Percentiles rank a stretch among this genome's conserved stretches.
These are phyloP conservation scores for Nissolia schottii DNA, from an alignment of 306 rosid genomes.

Conservation along the genomic window DNA sequence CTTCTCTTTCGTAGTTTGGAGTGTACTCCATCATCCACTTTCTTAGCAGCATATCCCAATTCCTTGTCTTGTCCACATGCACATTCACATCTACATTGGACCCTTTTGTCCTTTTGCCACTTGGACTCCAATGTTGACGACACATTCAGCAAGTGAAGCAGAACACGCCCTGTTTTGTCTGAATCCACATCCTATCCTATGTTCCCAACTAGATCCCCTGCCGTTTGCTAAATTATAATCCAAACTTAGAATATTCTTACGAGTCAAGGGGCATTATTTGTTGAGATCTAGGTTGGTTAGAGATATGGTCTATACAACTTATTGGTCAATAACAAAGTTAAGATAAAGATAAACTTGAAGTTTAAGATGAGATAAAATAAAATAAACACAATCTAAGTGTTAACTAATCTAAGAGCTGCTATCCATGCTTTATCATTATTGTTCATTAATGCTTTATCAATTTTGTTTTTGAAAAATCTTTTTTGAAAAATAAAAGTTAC, in stretches of 20 bases:
- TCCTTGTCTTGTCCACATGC: background rate
- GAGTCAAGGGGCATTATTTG: no score
- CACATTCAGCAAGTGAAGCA: background rate
- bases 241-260: background rate
- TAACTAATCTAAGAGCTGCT: no score
- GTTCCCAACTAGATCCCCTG: background rate
- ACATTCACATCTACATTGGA: background rate
- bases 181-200: background rate
- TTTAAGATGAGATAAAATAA: no score
- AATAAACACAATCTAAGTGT: no score
- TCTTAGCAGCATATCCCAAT: background rate
- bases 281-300: no score
- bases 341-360: no score
- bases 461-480: no score
- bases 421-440: no score
- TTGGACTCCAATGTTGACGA: background rate
- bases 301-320: no score
- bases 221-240: background rate
- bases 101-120: background rate
- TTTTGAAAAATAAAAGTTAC: no score
- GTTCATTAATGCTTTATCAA: no score
- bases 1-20: background rate
- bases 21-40: background rate
- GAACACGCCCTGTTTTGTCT: background rate
- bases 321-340: no score